Evolutionary conservation across 768 basidiomycete species (phyloP), one percentile per base, ranked within the genome.

Genomic region (Astraeus odoratus): DNA sequence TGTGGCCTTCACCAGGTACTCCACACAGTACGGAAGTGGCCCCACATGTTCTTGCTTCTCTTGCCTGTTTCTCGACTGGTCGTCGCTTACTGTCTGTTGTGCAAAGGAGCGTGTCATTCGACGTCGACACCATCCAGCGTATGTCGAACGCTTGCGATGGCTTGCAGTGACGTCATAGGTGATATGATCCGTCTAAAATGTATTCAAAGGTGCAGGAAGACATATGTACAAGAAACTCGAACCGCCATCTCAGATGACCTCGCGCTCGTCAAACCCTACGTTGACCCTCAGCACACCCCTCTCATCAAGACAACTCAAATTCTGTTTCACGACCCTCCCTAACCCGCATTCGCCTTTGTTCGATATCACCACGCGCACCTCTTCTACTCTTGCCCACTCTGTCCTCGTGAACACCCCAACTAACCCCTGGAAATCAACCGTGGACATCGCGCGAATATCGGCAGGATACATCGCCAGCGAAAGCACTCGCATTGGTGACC

Each of bases 401-500:
- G 46, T 23, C 38, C 43, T 47, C 31, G 56, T 51, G 39, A 63
- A 63, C 31, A 63, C 53, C 19, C 20, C 18, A 2, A 38, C 48
- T 20, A 63, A 33, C 35, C 64, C 64, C 8, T 61, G 59, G 15
- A 63, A 66, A 30, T 64, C 62, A 20, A 64, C 49, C 16, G 47
- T 50, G 8, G 44, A 44, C 31, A 64, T 57, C 22, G 61, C 62
- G 1, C 53, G 57, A 24, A 61, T 19, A 45, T 64, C 64, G 2
- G 64, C 62, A 8, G 59, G 63, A 38, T 65, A 57, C 34, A 63
- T 33, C 5, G 61, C 63, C 3, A 63, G 45, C 22, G 64, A 65
- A 6, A 64, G 46, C 30, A 60, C 53, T 8, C 56, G 64, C 51
- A 66, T 62, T 3, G 52, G 51, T 5, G 64, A 61, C 24, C 34